These are phyloP conservation scores for Vickermania ingenoplastis DNA, from an alignment of 208 protist genomes.

Conservation along the genomic window DNA sequence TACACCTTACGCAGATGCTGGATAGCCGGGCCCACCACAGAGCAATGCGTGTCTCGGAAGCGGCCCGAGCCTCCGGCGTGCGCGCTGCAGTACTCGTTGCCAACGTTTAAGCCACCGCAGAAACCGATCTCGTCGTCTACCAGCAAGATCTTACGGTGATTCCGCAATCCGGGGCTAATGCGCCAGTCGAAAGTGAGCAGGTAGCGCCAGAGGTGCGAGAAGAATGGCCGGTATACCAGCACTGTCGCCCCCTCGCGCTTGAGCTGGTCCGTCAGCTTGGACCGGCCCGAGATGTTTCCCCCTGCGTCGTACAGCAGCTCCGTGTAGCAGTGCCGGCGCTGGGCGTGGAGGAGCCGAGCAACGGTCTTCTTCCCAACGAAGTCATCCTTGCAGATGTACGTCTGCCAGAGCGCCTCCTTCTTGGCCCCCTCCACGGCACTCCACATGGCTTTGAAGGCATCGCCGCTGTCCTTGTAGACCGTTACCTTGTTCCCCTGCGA, in stretches of 20 bases:
- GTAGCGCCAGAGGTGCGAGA: constrained; percentile 55
- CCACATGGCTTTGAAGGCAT: constrained; percentile 83
- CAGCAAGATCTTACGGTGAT: constrained; percentile 88
- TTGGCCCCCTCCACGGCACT: constrained; percentile 63
- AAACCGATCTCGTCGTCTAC: constrained; percentile 78
- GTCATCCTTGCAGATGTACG: constrained; percentile 92
- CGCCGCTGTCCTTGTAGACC: constrained; percentile 62
- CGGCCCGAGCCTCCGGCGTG: constrained; percentile 49
- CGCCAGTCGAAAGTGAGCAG: constrained; percentile 56
- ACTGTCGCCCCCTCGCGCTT: constrained; percentile 62
- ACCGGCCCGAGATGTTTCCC: constrained; percentile 83
- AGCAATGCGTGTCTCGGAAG: constrained; percentile 85
- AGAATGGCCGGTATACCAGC: constrained; percentile 80
- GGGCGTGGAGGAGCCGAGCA: constrained; percentile 51
- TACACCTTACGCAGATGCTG: constrained; percentile 75
- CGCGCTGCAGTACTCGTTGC: constrained; percentile 85
- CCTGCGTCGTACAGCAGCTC: constrained; percentile 87
- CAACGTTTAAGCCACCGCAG: constrained; percentile 89
- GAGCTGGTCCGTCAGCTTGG: constrained; percentile 55
- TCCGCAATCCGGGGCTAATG: constrained; percentile 75
- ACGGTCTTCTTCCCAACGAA: constrained; percentile 65
- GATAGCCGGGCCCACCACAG: constrained; percentile 61
- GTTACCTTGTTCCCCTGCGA: constrained; percentile 56
- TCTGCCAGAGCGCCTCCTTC: constrained; percentile 77
- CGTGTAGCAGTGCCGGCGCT: constrained; percentile 53